Evolutionary conservation across 768 basidiomycete species (phyloP), one percentile per base, ranked within the genome.

Genomic region (Calocybe indica): DNA sequence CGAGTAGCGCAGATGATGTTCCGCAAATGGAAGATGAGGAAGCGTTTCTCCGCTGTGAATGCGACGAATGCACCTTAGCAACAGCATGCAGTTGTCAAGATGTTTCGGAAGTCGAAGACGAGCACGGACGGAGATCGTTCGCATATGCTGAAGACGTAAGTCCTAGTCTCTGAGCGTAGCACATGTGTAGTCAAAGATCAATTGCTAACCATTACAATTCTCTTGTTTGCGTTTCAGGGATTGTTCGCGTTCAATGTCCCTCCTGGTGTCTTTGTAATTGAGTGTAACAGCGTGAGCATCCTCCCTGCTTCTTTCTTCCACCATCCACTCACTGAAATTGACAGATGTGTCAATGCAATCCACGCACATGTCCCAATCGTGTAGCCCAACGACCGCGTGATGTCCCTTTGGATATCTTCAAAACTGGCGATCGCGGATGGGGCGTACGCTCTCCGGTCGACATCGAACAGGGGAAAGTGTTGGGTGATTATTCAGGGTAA

Each of bases 401-500:
- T 39, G 52, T 80, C 8, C 68, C 75, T 2, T 68, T 88, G 7
- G 78, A 85, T 52, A 61, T 88, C n/a, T 86, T 86, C 71, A 78
- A 82, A 52, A 87, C 85, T 0, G 34, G 46, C 4, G 57, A 64
- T 13, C 66, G 74, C 47, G 85, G 85, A 3, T 88, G 83, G 85
- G 85, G 85, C 6, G 83, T 75, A 2, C 69, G 82, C n/a, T 61
- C 78, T 0, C 53, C 69, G 5, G 52, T 57, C 0, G 55, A 64
- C 28, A 52, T 87, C 0, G 61, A 62, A 14, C 62, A 48, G 41
- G 85, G 85, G 4, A 82, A 79, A 51, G 78, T 87, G 3, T 50
- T 88, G 22, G 86, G 85, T 2, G 65, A 82, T 7, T 88, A 83
- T 55, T 77, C 83, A 46, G 86, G 86, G 85, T 85, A 55, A 32